Evolutionary conservation across 208 protist genomes (phyloP).

Genomic region (Novymonas esmeraldas): DNA sequence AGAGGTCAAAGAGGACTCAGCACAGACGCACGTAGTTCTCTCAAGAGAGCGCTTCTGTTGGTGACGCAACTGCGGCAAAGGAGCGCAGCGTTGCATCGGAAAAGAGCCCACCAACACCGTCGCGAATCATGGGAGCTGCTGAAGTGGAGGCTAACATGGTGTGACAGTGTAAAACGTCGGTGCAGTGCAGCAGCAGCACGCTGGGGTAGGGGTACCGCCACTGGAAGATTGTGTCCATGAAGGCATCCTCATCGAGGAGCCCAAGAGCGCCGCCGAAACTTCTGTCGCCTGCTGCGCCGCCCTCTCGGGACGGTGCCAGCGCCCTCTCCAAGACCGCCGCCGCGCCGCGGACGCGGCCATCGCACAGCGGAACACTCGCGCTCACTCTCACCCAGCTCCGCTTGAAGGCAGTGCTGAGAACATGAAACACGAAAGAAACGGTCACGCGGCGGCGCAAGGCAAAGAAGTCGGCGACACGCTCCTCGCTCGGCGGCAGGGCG

Average conservation of each 20-base stretch:
- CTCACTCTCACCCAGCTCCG: conserved; percentile 42
- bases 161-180: not conserved
- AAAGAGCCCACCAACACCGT: conserved; percentile 21
- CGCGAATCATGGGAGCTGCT: not conserved
- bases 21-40: not conserved
- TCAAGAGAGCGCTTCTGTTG: conserved; percentile 18
- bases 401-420: conserved; percentile 43
- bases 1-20: no score
- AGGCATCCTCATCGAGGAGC: conserved; percentile 45
- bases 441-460: conserved; percentile 26
- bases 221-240: conserved; percentile 50
- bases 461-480: not conserved
- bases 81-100: conserved; percentile 16
- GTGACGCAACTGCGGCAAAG: conserved; percentile 1
- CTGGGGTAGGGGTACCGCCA: conserved; percentile 44
- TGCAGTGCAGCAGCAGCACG: conserved; percentile 35
- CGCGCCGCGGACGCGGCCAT: not conserved
- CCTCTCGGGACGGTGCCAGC: not conserved
- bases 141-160: not conserved
- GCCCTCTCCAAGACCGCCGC: not conserved
- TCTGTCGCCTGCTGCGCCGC: not conserved
- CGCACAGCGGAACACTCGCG: conserved; percentile 18
- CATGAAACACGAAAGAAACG: conserved; percentile 40
- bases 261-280: not conserved
- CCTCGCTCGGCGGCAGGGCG: not conserved